These are phyloP conservation scores for Ilyonectria destructans DNA, from an alignment of 2,329 filamentous ascomycete genomes.

Conservation along the genomic window DNA sequence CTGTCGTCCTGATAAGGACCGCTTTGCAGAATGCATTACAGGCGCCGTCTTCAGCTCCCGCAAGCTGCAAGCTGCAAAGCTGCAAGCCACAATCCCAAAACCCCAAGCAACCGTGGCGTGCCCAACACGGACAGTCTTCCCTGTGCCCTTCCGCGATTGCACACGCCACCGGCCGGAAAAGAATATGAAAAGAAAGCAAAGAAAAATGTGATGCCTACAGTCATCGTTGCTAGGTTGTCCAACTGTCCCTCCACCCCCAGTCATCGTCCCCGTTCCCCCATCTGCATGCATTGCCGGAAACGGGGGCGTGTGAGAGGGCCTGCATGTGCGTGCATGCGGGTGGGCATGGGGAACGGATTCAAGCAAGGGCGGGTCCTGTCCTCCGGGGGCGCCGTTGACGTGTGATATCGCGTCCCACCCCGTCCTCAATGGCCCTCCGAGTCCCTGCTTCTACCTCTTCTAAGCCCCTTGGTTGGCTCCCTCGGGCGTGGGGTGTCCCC, in stretches of 20 bases:
- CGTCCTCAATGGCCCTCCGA: conserved; percentile 1
- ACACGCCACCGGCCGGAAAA: neutral
- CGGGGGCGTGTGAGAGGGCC: conserved; percentile 19
- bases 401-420: conserved; percentile 38
- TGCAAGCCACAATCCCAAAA: too few species aligned
- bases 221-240: neutral
- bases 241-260: neutral
- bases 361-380: conserved; percentile 9
- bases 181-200: neutral
- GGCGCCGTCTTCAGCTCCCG: conserved; percentile 1
- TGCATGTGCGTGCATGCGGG: conserved; percentile 5
- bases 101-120: neutral
- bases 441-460: conserved; percentile 1
- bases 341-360: conserved; percentile 6
- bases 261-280: conserved; percentile 5
- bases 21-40: neutral
- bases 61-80: neutral
- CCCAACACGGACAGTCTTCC: neutral
- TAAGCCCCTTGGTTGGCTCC: conserved; percentile 22
- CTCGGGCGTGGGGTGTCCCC: conserved; percentile 27
- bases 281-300: conserved; percentile 30
- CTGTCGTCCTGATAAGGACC: conserved; percentile 4
- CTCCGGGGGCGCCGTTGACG: conserved; percentile 41
- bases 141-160: neutral
- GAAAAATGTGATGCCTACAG: neutral